Conservation (phyloP, 192 early-diverging fungal genomes). For the Backusella australiensis region DNA sequence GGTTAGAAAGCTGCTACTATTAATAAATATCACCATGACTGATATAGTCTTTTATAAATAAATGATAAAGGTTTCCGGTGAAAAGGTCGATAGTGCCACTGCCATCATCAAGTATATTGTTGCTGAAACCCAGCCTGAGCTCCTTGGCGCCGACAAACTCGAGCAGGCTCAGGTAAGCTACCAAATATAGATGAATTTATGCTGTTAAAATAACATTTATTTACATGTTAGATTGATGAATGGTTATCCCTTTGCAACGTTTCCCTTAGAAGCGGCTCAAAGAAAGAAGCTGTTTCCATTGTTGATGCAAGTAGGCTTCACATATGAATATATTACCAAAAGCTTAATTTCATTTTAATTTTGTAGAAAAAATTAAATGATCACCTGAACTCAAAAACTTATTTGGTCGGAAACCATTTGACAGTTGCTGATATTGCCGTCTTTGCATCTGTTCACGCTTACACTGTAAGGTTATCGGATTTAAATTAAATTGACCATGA, state of each 20-base stretch:
- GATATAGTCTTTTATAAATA: too few relatives aligned
- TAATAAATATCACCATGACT: too few relatives aligned
- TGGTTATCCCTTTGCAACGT: constrained; percentile 25
- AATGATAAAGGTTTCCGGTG: constrained; percentile 11
- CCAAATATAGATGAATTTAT: neutral
- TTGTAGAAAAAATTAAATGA: constrained; percentile 39
- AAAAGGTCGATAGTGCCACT: constrained; percentile 15
- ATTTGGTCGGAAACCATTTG: constrained; percentile 61
- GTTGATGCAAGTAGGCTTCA: constrained; percentile 7
- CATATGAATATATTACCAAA: neutral
- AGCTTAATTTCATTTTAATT: neutral
- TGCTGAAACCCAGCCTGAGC: constrained; percentile 16
- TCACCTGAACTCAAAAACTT: constrained; percentile 62
- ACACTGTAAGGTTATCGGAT: constrained; percentile 34
- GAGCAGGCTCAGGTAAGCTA: constrained; percentile 30
- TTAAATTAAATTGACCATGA: neutral
- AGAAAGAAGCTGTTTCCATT: constrained; percentile 26
- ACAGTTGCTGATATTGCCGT: constrained; percentile 64
- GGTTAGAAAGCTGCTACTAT: neutral
- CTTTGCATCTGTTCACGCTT: constrained; percentile 64
- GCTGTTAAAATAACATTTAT: neutral
- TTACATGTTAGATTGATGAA: constrained; percentile 22
- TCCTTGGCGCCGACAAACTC: constrained; percentile 18
- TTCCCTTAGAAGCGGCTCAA: constrained; percentile 16
- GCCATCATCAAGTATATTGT: constrained; percentile 29